Evolutionary conservation across 768 basidiomycete species (phyloP), one percentile per base, ranked within the genome.

Genomic region (Sporobolomyces pararoseus): DNA sequence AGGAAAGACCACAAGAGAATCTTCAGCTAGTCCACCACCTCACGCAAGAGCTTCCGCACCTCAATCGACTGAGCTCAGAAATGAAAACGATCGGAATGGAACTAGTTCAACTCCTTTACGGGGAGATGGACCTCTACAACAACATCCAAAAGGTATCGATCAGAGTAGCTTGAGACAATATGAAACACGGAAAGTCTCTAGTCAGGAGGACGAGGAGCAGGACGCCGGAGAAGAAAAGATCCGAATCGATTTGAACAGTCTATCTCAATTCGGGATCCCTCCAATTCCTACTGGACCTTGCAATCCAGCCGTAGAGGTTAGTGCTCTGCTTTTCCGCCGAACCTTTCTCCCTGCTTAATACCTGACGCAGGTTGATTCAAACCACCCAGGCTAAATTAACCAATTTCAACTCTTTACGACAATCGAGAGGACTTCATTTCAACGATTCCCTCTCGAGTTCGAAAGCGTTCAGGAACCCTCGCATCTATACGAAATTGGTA

Each of bases 371-470:
- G n/a, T n/a, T n/a, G n/a, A n/a, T n/a, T n/a, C n/a, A n/a, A n/a
- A n/a, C n/a, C n/a, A n/a, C n/a, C n/a, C 13, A 95, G 93, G 82
- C 86, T 0, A 97, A 96, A 79, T 84, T 96, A 29, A 81, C 84
- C 0, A 86, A 89, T 60, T 98, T 96, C 75, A 84, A 88, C 65
- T 76, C 83, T 1, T 83, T 97, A 54, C 68, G 65, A 91, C 92
- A 78, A 14, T 68, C 70, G 2, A 84, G 85, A 75, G 88, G 89
- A 1, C 87, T 87, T 74, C 93, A 96, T 79, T 97, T 96, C 82
- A 99, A 98, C 79, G 92, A 96, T 79, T 90, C 90, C 2, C 84
- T 99, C 49, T 91, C 97, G 87, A 86, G 87, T 12, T 91, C 89
- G 74, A 87, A 91, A 51, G 87, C 91, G 6, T 99, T 98, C 80